Evolutionary conservation across 2,329 filamentous ascomycete genomes (phyloP), one percentile per base, ranked within the genome.

Genomic region (Fonsecaea multimorphosa): DNA sequence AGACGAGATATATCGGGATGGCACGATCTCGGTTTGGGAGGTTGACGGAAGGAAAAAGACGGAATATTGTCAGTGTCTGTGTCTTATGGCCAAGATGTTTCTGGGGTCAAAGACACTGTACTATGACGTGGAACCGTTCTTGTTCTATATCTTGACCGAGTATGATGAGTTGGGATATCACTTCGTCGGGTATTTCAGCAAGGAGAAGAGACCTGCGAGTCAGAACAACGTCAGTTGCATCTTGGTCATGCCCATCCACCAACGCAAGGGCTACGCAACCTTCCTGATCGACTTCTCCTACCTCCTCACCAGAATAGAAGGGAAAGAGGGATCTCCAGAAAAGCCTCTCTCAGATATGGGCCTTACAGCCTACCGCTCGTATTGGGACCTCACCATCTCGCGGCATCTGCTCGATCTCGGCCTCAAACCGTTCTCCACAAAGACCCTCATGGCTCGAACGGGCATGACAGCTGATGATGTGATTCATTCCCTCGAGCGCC

Each of bases 171-270:
- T 93, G 73, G 95, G 95, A 14, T 95, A 91, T 73, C 95, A 98
- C 75, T 86, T 99, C 57, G 91, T 99, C n/a, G 95, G 95, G n/a
- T 99, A 97, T 76, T 99, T 99, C 78, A 98, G 95, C 58, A 99
- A 99, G 77, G 95, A 99, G 80, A 99, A 99, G 80, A 86, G 96
- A 51, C 90, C 92, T 1, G 94, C 92, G 77, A 96, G 93, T 67
- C 90, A 93, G 72, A 98, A 99, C 78, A 99, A 99, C 71, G 95
- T 99, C 55, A 97, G 93, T 8, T 99, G 95, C 78, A 99, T 99
- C 72, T 82, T 99, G 55, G 97, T 96, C 3, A 82, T 99, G 44
- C 95, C 95, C 0, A 97, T 98, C 61, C 95, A 98, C 75, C 94
- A 97, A 80, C 89, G 96, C 62, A 97, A 97, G 77, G 95, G 95